Conservation (phyloP, 805 yeast genomes). For the Lipomyces japonicus region DNA sequence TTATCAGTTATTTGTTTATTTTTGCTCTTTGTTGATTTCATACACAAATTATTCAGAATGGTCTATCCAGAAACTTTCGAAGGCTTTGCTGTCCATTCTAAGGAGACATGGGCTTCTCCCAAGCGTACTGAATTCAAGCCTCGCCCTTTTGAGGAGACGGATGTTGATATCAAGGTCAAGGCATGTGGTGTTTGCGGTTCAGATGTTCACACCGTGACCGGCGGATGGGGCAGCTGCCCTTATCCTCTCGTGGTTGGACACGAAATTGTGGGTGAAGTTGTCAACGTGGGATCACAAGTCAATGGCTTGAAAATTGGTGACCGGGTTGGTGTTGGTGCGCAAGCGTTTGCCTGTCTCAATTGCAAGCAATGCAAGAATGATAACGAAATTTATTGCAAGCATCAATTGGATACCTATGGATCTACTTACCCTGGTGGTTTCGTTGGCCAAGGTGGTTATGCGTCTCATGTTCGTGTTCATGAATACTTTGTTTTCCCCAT, state of each 20-base stretch:
- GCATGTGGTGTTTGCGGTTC: conserved; percentile 57
- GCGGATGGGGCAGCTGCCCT: conserved; percentile 47
- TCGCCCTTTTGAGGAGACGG: conserved; percentile 32
- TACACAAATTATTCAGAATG: conserved; percentile 36
- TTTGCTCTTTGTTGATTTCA: no score
- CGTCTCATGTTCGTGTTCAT: conserved; percentile 59
- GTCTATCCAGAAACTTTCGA: conserved; percentile 55
- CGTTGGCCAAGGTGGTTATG: conserved; percentile 60
- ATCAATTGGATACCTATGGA: conserved; percentile 51
- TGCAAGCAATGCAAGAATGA: conserved; percentile 56
- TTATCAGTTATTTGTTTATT: no score
- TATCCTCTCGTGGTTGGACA: conserved; percentile 48
- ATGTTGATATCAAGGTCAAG: conserved; percentile 42
- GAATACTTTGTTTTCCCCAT: conserved; percentile 60
- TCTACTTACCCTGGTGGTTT: conserved; percentile 46
- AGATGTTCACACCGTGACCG: conserved; percentile 50
- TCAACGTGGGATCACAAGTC: conserved; percentile 53
- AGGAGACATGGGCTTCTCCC: conserved; percentile 28
- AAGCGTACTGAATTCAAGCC: conserved; percentile 27
- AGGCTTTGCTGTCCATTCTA: conserved; percentile 49
- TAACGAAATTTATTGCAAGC: conserved; percentile 55
- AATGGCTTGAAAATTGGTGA: conserved; percentile 55
- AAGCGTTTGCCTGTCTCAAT: conserved; percentile 54
- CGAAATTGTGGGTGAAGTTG: conserved; percentile 39
- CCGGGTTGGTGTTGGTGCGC: conserved; percentile 78